Evolutionary conservation across 257 asterid species (phyloP).

Genomic region (Nicotiana otophora): DNA sequence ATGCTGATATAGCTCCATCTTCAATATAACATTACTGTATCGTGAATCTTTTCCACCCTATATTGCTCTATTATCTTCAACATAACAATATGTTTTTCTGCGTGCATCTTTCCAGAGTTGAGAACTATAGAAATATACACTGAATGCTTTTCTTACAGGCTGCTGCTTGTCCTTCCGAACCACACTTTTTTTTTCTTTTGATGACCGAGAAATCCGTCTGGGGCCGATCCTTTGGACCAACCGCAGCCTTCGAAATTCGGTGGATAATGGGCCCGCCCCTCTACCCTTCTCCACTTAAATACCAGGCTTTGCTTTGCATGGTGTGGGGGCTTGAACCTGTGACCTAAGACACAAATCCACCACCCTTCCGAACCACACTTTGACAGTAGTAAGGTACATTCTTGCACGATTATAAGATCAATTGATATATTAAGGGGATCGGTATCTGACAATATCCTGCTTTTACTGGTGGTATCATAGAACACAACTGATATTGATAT

Average conservation of each 20-base stretch:
- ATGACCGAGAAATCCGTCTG: too few relatives aligned
- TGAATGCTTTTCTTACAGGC: constrained; percentile 13
- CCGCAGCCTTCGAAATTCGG: too few relatives aligned
- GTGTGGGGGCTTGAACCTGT: too few relatives aligned
- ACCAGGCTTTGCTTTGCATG: too few relatives aligned
- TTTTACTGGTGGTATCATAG: constrained; percentile 64
- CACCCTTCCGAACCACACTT: constrained; percentile 5
- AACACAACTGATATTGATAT: constrained; percentile 34
- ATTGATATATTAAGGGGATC: background rate
- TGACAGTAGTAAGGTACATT: constrained; percentile 20
- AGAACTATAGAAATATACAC: background rate
- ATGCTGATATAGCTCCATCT: background rate
- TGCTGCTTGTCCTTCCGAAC: background rate
- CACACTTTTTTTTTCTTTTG: too few relatives aligned
- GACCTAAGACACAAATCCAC: too few relatives aligned
- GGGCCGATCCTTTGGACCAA: too few relatives aligned
- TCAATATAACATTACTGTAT: background rate
- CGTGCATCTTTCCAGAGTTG: background rate
- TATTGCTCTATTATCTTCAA: background rate
- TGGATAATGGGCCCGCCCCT: too few relatives aligned
- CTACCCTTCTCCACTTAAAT: too few relatives aligned
- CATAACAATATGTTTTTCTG: background rate
- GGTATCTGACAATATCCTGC: constrained; percentile 10
- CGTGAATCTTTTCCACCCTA: background rate
- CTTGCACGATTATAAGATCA: background rate